phyloP scores from a whole-genome alignment of 2,329 filamentous ascomycete species.

The Lasiodiplodia gonubiensis region DNA sequence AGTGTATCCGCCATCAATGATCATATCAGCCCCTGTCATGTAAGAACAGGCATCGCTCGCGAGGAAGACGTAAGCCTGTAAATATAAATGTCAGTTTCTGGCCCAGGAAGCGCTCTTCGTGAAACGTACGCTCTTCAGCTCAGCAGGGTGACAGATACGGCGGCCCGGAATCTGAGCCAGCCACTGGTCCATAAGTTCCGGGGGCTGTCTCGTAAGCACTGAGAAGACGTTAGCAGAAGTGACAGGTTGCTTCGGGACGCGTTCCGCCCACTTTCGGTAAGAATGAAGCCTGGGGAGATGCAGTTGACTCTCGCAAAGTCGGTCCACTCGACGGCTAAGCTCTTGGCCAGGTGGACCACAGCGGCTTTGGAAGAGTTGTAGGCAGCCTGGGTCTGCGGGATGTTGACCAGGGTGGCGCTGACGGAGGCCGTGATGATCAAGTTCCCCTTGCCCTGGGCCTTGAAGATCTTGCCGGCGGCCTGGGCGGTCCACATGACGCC shows the following conservation, averaged over 20 bases:
- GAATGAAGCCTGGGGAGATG: conserved; percentile 19
- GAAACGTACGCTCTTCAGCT: conserved; percentile 16
- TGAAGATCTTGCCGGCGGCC: conserved; percentile 47
- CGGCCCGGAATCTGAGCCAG: conserved; percentile 20
- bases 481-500: conserved; percentile 49
- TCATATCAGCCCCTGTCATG: conserved; percentile 20
- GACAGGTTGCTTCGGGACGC: not conserved
- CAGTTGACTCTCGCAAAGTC: conserved; percentile 32
- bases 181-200: conserved; percentile 19
- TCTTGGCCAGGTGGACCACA: conserved; percentile 34
- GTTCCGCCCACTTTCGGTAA: conserved; percentile 18
- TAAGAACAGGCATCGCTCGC: conserved; percentile 26
- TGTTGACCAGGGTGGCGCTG: conserved; percentile 47
- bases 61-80: conserved; percentile 20
- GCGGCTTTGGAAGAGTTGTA: conserved; percentile 34
- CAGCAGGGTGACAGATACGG: conserved; percentile 1
- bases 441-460: conserved; percentile 40
- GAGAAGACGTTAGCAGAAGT: not conserved
- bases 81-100: not conserved
- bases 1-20: conserved; percentile 25
- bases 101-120: not conserved
- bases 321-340: conserved; percentile 35
- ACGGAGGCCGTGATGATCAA: conserved; percentile 49
- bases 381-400: conserved; percentile 47
- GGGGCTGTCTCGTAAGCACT: conserved; percentile 19